Evolutionary conservation across 2,329 filamentous ascomycete genomes (phyloP).

Genomic region (Scedosporium boydii): DNA sequence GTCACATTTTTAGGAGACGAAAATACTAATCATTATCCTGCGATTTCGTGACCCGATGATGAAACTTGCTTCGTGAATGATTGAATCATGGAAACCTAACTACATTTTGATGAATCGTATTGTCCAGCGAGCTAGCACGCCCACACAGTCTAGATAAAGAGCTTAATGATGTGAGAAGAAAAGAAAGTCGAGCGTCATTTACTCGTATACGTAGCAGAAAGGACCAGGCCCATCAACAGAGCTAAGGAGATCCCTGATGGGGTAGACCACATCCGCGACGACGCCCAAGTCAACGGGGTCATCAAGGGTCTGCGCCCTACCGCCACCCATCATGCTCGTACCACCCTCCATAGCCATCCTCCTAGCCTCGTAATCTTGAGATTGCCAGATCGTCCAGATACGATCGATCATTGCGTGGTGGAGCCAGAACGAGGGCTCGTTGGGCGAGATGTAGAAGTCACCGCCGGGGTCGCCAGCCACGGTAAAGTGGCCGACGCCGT

Average conservation of each 20-base stretch:
- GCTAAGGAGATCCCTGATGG: conserved; percentile 23
- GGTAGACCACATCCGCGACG: conserved; percentile 11
- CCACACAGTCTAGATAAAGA: background rate
- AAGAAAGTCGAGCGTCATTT: background rate
- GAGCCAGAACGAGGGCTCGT: conserved; percentile 18
- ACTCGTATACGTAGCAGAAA: conserved; percentile 23
- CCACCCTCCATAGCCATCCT: conserved; percentile 7
- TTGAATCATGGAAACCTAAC: background rate
- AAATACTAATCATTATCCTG: too few relatives aligned
- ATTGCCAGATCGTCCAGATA: conserved; percentile 19
- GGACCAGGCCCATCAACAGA: conserved; percentile 18
- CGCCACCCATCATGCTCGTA: conserved; percentile 10
- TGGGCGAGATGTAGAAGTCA: conserved; percentile 20
- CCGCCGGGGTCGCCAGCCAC: conserved; percentile 25
- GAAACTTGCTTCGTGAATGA: background rate
- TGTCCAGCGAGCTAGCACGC: background rate
- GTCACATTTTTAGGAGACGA: too few relatives aligned
- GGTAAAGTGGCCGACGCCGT: conserved; percentile 27
- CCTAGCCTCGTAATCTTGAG: conserved; percentile 11
- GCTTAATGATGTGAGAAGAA: background rate
- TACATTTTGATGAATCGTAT: too few relatives aligned
- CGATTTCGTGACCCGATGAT: too few relatives aligned
- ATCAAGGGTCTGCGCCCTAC: conserved; percentile 13
- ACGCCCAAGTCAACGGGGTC: conserved; percentile 18
- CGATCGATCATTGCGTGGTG: conserved; percentile 19